A percentile compares a stretch with the other conserved stretches of the same genome.
Evolutionary conservation across 352 stramenopile genomes (phyloP).

Genomic region (Phytopythium cucurbitacearum): DNA sequence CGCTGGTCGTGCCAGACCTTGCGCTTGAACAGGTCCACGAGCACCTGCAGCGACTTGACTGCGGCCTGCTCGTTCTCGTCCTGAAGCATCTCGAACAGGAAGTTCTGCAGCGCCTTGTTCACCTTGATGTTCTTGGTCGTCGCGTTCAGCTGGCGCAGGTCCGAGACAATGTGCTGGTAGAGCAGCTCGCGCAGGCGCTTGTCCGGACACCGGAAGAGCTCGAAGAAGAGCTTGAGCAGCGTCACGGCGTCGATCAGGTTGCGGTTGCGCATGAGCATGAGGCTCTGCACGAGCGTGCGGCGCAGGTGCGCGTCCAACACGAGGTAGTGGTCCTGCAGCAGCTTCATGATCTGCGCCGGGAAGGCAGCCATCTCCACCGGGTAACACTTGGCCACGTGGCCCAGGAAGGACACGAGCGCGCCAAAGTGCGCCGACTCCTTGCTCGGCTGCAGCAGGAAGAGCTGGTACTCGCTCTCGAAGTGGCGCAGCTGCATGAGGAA

Average conservation of each 20-base stretch:
- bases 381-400: constrained; percentile 90
- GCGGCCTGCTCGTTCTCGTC: constrained; percentile 83
- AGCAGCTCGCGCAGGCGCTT: constrained; percentile 94
- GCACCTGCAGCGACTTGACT: constrained; percentile 90
- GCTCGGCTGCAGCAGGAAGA: constrained; percentile 92
- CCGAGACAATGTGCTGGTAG: constrained; percentile 95
- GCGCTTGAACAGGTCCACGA: constrained; percentile 95
- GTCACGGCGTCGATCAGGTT: constrained; percentile 88
- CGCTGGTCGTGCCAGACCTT: constrained; percentile 97
- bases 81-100: constrained; percentile 94
- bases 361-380: constrained; percentile 84
- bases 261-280: constrained; percentile 97
- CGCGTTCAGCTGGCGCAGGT: constrained; percentile 86
- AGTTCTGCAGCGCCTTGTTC: constrained; percentile 94
- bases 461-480: constrained; percentile 94
- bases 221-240: constrained; percentile 95
- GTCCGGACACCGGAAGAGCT: constrained; percentile 95
- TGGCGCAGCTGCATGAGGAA: constrained; percentile 97
- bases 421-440: constrained; percentile 92
- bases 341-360: constrained; percentile 88
- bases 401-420: constrained; percentile 96
- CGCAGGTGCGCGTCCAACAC: constrained; percentile 91
- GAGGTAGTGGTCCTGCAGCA: constrained; percentile 89
- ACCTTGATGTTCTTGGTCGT: constrained; percentile 95
- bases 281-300: constrained; percentile 92